phyloP scores from a whole-genome alignment of 257 asterid genomes.

The Petunia axillaris region DNA sequence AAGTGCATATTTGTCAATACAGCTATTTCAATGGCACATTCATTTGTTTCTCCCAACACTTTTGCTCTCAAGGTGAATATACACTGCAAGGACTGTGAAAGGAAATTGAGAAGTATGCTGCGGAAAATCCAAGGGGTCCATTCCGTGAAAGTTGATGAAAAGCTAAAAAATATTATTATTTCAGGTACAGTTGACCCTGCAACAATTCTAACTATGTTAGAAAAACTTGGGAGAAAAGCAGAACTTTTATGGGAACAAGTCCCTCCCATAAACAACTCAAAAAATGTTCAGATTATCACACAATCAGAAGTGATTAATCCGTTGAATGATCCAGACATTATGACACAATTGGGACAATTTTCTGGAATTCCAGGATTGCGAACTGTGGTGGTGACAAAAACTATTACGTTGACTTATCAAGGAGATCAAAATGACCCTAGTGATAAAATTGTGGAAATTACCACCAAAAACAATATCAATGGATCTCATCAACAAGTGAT shows the following conservation, averaged over 20 bases:
- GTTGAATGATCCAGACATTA: constrained; percentile 14
- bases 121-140: constrained; percentile 19
- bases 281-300: not conserved
- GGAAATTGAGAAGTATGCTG: constrained; percentile 22
- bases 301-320: constrained; percentile 16
- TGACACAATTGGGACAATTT: not conserved
- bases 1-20: too few relatives aligned
- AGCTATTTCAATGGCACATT: not conserved
- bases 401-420: not conserved
- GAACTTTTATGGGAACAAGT: constrained; percentile 33
- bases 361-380: constrained; percentile 21
- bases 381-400: not conserved
- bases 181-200: constrained; percentile 35
- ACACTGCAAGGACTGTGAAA: constrained; percentile 33
- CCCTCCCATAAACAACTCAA: not conserved
- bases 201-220: constrained; percentile 29
- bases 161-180: constrained; percentile 25
- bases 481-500: not conserved
- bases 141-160: constrained; percentile 20
- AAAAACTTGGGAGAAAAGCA: constrained; percentile 32
- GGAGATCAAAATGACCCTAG: not conserved
- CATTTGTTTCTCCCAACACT: constrained; percentile 15
- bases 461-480: not conserved
- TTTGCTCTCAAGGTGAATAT: constrained; percentile 32
- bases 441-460: not conserved